Evolutionary conservation across 2,329 filamentous ascomycete genomes (phyloP).

Genomic region (Fusarium hostae): DNA sequence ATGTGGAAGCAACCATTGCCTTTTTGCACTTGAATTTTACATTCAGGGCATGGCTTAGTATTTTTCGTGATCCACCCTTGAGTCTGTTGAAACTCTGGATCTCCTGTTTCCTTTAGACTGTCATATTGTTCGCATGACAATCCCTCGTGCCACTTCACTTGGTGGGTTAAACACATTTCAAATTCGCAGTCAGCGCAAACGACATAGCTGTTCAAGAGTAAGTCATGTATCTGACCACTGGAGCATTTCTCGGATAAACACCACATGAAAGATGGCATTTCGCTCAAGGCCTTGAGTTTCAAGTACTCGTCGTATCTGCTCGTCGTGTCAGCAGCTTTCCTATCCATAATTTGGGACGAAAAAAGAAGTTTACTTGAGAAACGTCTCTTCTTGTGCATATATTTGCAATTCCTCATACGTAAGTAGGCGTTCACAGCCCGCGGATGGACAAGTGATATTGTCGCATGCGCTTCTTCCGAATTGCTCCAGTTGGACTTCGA

Average conservation of each 20-base stretch:
- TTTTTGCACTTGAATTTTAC: slow-evolving; percentile 10
- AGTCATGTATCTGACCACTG: slow-evolving; percentile 15
- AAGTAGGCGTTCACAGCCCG: not conserved
- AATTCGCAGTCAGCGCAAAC: slow-evolving; percentile 15
- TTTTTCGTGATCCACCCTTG: not conserved
- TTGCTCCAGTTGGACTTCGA: slow-evolving; percentile 5
- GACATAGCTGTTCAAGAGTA: not conserved
- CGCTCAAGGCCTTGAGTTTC: slow-evolving; percentile 8
- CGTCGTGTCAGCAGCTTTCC: not conserved
- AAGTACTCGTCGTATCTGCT: slow-evolving; percentile 20
- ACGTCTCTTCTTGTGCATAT: slow-evolving; percentile 7
- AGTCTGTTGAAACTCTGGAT: slow-evolving; percentile 3
- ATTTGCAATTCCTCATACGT: slow-evolving; percentile 9
- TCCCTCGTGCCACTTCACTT: slow-evolving; percentile 15
- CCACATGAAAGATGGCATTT: slow-evolving; percentile 12
- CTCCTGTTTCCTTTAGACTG: not conserved
- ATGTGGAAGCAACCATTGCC: slow-evolving; percentile 22
- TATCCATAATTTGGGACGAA: not conserved
- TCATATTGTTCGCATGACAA: not conserved
- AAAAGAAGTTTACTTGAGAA: not conserved
- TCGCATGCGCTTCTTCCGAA: slow-evolving; percentile 12
- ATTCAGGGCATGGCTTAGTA: slow-evolving; percentile 20
- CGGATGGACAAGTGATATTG: slow-evolving; percentile 4
- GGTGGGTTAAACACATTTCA: slow-evolving; percentile 18
- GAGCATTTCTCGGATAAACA: slow-evolving; percentile 9